These are phyloP conservation scores for Barnettozyma wickerhamii DNA, from an alignment of 805 yeast species.

Conservation along the genomic window DNA sequence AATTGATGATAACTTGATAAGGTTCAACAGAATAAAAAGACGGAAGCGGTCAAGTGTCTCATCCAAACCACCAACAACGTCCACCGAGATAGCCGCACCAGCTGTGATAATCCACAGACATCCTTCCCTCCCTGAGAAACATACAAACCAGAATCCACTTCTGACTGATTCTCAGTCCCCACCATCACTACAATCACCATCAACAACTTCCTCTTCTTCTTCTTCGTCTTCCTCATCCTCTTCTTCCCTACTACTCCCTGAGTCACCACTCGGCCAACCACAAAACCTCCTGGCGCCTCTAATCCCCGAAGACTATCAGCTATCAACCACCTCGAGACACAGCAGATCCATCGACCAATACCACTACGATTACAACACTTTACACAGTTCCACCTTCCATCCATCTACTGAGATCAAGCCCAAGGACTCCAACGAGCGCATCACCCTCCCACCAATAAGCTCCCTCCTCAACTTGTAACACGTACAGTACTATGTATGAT, in stretches of 20 bases:
- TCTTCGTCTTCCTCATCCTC: background rate
- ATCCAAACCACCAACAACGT: background rate
- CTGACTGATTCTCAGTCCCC: too few species aligned
- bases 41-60: constrained; percentile 11
- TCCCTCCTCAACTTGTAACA: background rate
- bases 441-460: background rate
- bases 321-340: background rate
- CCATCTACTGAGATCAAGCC: background rate
- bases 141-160: too few species aligned
- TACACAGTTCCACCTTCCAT: background rate
- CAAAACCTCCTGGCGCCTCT: background rate
- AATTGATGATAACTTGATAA: constrained; percentile 17
- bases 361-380: background rate
- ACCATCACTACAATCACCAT: background rate
- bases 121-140: background rate
- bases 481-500: too few species aligned
- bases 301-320: background rate
- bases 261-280: background rate
- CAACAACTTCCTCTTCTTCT: background rate
- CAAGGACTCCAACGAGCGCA: background rate
- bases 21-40: constrained; percentile 21
- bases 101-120: background rate
- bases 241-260: background rate
- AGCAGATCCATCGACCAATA: constrained; percentile 1
- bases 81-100: background rate